These are phyloP conservation scores for Datisca glomerata DNA, from an alignment of 306 rosid genomes.

Conservation along the genomic window DNA sequence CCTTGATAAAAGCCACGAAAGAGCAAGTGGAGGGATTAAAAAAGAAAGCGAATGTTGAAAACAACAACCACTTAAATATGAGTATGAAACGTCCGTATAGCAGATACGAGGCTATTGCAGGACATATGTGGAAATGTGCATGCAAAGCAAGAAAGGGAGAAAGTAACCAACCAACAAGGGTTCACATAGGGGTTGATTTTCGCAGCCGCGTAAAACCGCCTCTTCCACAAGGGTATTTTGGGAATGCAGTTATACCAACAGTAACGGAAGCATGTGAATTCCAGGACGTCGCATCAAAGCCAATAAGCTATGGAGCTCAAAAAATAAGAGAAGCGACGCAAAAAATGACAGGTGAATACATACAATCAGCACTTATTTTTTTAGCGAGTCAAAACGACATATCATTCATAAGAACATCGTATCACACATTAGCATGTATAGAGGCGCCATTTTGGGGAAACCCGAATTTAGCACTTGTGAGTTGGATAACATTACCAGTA, in stretches of 20 bases:
- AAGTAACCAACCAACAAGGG: conserved; percentile 21
- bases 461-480: conserved; percentile 38
- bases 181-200: conserved; percentile 32
- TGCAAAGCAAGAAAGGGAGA: conserved; percentile 33
- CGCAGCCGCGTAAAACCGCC: conserved; percentile 35
- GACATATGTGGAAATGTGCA: conserved; percentile 49
- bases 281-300: conserved; percentile 31
- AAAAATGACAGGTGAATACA: conserved; percentile 32
- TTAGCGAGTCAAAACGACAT: conserved; percentile 30
- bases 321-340: conserved; percentile 39
- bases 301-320: conserved; percentile 36
- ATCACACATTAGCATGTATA: neutral
- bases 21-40: conserved; percentile 31
- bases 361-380: conserved; percentile 25
- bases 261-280: conserved; percentile 28
- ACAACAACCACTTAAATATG: neutral
- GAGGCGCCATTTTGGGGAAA: conserved; percentile 23
- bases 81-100: conserved; percentile 1
- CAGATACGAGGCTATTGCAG: conserved; percentile 27
- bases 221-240: conserved; percentile 34
- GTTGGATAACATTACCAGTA: conserved; percentile 44
- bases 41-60: conserved; percentile 21
- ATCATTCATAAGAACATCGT: conserved; percentile 14
- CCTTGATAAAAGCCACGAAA: conserved; percentile 28
- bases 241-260: conserved; percentile 33